Base-by-base conservation (phyloP, 2,329 filamentous ascomycete species). In the Rugonectria rugulosa region DNA sequence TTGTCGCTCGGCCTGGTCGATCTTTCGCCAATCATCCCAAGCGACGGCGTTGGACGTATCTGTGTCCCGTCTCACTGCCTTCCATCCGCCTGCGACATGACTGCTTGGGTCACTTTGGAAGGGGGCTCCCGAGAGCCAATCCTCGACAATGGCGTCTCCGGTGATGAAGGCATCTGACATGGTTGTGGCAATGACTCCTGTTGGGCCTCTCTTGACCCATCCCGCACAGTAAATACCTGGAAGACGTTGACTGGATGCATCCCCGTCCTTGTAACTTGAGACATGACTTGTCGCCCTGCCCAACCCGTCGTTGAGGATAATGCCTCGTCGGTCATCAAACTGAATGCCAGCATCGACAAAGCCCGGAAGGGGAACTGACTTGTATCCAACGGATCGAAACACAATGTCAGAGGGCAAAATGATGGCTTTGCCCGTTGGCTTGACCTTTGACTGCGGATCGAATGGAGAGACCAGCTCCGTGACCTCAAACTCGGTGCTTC, bases 361-460 rank as follows among this genome's bases (percentile, higher is more conserved):
- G 0, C 92, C 94, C 0, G 86, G 82, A 1, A 99, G 77, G 1
- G 91, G 80, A 26, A 88, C 82, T 0, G 92, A 93, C 66, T 91
- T 92, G 77, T 99, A 99, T 6, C 95, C 95, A 37, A 99, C 93
- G n/a, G 92, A 96, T 15, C 92, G 87, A 75, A 99, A 97, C 14
- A 91, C 92, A 4, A 94, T 70, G 6, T 87, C 82, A 0, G 92
- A 87, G 1, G 85, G 79, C 5, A 96, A 64, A 4, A 80, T 71
- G 3, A 81, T 55, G 2, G 75, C 76, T 56, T 84, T 75, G 0
- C 79, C 81, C 0, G 81, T 86, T 11, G 76, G 70, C 4, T 74
- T 70, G 12, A 81, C 77, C 47, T 78, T 75, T 8, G 83, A 79
- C 36, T 73, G 63, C 14, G 81, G 79, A 70, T 79, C 83, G 75